Percentiles rank a stretch among this genome's conserved stretches.
phyloP scores from a whole-genome alignment of 1,284 basidiomycete genomes.

The Cryptococcus maquisensis region DNA sequence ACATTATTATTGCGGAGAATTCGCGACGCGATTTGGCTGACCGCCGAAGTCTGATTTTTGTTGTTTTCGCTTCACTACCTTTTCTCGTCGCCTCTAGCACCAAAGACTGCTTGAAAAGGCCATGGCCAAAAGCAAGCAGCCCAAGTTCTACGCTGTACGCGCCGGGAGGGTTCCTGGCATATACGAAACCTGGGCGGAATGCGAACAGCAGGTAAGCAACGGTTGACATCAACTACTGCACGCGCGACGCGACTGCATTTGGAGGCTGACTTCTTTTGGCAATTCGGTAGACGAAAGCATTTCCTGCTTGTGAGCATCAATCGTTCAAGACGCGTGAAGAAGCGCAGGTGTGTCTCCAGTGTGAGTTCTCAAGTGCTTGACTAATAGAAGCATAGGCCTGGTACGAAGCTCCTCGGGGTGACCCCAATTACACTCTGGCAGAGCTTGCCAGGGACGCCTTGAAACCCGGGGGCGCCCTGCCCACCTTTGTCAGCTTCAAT shows the following conservation, averaged over 20 bases:
- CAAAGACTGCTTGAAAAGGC: too few relatives aligned
- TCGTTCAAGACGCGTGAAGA: constrained; percentile 16
- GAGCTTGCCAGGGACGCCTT: too few relatives aligned
- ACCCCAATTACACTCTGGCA: too few relatives aligned
- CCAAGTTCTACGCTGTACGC: constrained; percentile 26
- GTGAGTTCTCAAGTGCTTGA: neutral
- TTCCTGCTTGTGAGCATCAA: constrained; percentile 23
- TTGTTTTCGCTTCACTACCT: neutral
- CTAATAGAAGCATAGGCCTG: too few relatives aligned
- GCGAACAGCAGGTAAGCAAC: constrained; percentile 22
- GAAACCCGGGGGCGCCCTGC: too few relatives aligned
- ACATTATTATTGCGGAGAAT: too few relatives aligned
- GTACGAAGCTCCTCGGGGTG: too few relatives aligned
- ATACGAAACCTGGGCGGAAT: constrained; percentile 24
- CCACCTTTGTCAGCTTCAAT: too few relatives aligned
- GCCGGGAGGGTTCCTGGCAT: constrained; percentile 27
- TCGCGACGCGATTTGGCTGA: neutral
- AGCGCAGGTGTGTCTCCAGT: constrained; percentile 19
- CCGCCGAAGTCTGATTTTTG: neutral
- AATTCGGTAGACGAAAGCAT: neutral
- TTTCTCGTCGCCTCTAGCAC: too few relatives aligned
- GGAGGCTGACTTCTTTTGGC: too few relatives aligned
- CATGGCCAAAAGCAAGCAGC: neutral
- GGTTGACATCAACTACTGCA: too few relatives aligned
- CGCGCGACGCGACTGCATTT: too few relatives aligned